Base-by-base conservation (phyloP, 495 filamentous ascomycete genomes). In the Penicillium tannophilum region DNA sequence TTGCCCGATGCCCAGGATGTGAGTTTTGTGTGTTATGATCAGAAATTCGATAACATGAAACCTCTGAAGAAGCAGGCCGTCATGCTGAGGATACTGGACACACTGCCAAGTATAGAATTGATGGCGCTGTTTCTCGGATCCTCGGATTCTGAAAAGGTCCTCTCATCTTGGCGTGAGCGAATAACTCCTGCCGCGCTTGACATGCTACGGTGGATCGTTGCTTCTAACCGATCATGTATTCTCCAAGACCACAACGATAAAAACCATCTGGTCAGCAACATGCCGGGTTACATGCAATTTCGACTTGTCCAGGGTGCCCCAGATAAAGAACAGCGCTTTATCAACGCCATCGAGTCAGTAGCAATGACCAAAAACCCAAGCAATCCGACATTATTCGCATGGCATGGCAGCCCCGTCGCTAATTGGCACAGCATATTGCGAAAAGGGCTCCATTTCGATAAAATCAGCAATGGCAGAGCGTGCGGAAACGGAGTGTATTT, bases 351-450 rank as follows among this genome's bases (percentile, higher is more conserved):
- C 0, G 75, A 80, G 23, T 67, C 78, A 5, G 71, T 81, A 3
- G 70, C 78, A 0, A 53, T 64, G 12, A 66, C 71, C 2, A 60
- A 78, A 14, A 72, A 76, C 7, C 43, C 59, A 9, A 63, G 66
- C 24, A 72, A 86, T 60, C 88, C 91, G 0, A 91, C 91, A 0
- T 63, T 95, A 2, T 93, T 93, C 67, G 90, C 89, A 2, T 96
- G 87, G 82, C 91, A 94, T 69, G 93, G 93, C 4, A 95, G 91
- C 63, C 70, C 74, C 0, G 57, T 96, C 2, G 41, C 59, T 0
- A 97, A 95, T 65, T 98, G 93, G 93, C 93, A 97, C 70, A 88
- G 84, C 61, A 98, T 98, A 58, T 81, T 98, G 54, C 83, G 93
- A 44, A 82, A 88, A 56, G 92, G 93, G 1, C 73, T 98, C 6